These are phyloP conservation scores for Canavalia ensiformis DNA, from an alignment of 306 rosid species.

Conservation along the genomic window DNA sequence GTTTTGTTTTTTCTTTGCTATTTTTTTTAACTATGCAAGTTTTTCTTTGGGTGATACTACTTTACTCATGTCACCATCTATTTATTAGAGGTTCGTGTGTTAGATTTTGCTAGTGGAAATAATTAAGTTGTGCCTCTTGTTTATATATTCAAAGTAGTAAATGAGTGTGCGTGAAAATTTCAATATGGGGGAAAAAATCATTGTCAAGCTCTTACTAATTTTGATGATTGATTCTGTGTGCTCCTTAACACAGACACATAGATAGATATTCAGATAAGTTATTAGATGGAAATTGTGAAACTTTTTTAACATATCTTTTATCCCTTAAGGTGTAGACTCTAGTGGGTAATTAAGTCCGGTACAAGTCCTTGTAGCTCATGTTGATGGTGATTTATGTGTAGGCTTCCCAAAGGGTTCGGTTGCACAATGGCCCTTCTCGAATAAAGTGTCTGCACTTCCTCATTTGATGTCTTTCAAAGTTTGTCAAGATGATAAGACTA, in stretches of 20 bases:
- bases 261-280: conserved; percentile 4
- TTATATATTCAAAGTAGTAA: conserved; percentile 36
- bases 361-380: conserved; percentile 20
- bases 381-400: conserved; percentile 45
- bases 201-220: conserved; percentile 42
- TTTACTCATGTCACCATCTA: conserved; percentile 14
- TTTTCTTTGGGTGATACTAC: not conserved
- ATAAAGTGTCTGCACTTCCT: conserved; percentile 70
- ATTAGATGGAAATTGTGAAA: conserved; percentile 11
- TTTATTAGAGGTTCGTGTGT: conserved; percentile 27
- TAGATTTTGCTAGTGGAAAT: conserved; percentile 15
- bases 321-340: not conserved
- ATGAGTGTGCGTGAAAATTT: conserved; percentile 13
- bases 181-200: conserved; percentile 35
- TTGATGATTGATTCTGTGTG: conserved; percentile 43
- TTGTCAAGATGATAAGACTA: conserved; percentile 67
- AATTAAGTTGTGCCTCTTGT: conserved; percentile 1
- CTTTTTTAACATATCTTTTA: conserved; percentile 14
- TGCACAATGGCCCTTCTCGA: conserved; percentile 71
- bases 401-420: conserved; percentile 58
- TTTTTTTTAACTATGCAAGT: not conserved
- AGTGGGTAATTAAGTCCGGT: conserved; percentile 17
- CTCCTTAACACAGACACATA: not conserved
- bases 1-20: not conserved
- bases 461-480: conserved; percentile 70